Percentiles rank a stretch among this genome's conserved stretches.
Conservation (phyloP, 306 rosid genomes). For the Coriaria nepalensis region DNA sequence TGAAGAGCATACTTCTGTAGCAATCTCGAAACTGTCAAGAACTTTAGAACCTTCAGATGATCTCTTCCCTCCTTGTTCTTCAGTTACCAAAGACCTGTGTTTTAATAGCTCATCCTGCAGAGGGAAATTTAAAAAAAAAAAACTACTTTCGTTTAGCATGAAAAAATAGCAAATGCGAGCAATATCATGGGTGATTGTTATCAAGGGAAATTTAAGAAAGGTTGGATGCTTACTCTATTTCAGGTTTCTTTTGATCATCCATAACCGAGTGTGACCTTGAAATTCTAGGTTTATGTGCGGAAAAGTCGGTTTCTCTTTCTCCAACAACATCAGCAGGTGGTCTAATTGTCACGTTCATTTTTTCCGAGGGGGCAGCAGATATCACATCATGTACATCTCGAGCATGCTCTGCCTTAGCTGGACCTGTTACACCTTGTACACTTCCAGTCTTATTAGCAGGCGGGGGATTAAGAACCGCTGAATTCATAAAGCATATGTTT, state of each 20-base stretch:
- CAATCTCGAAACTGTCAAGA: too few relatives aligned
- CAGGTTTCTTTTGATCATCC: conserved; percentile 48
- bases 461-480: conserved; percentile 22
- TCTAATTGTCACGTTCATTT: conserved; percentile 33
- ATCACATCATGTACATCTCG: conserved; percentile 29
- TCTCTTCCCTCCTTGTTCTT: too few relatives aligned
- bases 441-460: conserved; percentile 39
- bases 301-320: conserved; percentile 26
- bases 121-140: too few relatives aligned
- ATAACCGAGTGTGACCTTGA: conserved; percentile 45
- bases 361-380: conserved; percentile 24
- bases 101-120: too few relatives aligned
- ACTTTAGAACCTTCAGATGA: too few relatives aligned
- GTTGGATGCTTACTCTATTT: conserved; percentile 37
- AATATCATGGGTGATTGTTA: too few relatives aligned
- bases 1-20: too few relatives aligned
- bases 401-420: conserved; percentile 33
- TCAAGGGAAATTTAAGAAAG: background rate
- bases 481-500: conserved; percentile 30
- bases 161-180: too few relatives aligned
- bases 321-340: conserved; percentile 25
- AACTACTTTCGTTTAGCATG: too few relatives aligned
- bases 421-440: conserved; percentile 27
- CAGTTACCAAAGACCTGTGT: too few relatives aligned
- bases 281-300: conserved; percentile 26